Base-by-base conservation (phyloP, 345 rosid genomes). In the Lepidium didymum region DNA sequence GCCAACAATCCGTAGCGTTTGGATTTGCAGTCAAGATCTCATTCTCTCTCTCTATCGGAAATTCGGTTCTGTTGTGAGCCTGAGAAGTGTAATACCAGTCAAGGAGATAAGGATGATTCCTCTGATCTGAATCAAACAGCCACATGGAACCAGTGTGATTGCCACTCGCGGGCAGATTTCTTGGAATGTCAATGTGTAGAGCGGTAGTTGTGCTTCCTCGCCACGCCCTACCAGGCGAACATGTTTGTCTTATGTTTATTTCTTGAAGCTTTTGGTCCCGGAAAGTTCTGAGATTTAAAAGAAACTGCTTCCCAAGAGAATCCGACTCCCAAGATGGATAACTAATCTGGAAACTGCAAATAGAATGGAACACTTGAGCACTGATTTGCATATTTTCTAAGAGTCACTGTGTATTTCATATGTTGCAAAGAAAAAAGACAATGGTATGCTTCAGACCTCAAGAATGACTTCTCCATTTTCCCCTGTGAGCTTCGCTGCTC, bases 381-480 rank as follows among this genome's bases (percentile, higher is more conserved):
- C 65, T 62, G 62, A 38, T 49, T 47, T 37, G 23, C 37, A 56
- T 34, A 42, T 33, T 33, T 14, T 51, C 34, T 16, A 23, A 6
- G 10, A 50, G 10, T 53, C 3, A 7, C 10, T 10, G 40, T 14
- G 15, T 12, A 33, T 5, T 43, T 34, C 53, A 36, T 57, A 57
- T 13, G 46, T 21, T 23, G 47, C 36, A 4, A 34, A 23, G 8
- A n/a, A 23, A 40, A 58, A 58, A 40, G 9, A 56, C 45, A 19
- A 38, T 37, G 34, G 9, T 40, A 23, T 58, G 63, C 35, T 21
- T 23, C 81, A 56, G 73, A 95, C 99, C 99, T 85, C 80, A 95
- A 82, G 81, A 95, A 89, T 40, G 99, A 91, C 78, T 95, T 95
- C 84, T 91, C 99, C 86, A 95, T 77, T 85, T 95, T 95, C 68